These are phyloP conservation scores for Erythrophleum fordii DNA, from an alignment of 306 rosid species.

Conservation along the genomic window DNA sequence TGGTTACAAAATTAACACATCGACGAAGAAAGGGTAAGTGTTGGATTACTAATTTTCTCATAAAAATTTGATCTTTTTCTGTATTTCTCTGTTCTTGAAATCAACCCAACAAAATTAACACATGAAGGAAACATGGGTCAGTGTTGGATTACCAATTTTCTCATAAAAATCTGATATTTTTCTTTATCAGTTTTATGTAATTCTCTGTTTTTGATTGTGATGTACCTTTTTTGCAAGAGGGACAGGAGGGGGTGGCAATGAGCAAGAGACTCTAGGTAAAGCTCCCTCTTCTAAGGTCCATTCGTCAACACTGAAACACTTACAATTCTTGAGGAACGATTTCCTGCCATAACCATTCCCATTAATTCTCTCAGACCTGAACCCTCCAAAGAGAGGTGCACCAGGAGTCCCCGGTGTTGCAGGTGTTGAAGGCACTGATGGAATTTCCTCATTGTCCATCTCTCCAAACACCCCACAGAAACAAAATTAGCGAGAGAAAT, in stretches of 20 bases:
- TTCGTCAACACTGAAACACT: conserved; percentile 62
- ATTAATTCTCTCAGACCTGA: conserved; percentile 44
- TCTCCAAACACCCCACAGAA: conserved; percentile 25
- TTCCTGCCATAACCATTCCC: conserved; percentile 49
- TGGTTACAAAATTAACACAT: conserved; percentile 27
- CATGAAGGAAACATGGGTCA: conserved; percentile 18
- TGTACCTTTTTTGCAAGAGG: conserved; percentile 80
- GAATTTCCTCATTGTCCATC: conserved; percentile 63
- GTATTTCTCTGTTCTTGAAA: background rate
- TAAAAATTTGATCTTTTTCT: background rate
- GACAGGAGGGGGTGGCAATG: conserved; percentile 67
- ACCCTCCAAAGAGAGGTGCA: conserved; percentile 74
- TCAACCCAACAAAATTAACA: background rate
- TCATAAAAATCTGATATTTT: background rate
- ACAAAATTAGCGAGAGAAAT: background rate
- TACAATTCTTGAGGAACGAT: conserved; percentile 63
- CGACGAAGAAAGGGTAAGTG: conserved; percentile 20
- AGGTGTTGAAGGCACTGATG: conserved; percentile 68
- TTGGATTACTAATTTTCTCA: conserved; percentile 1
- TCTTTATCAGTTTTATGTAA: background rate
- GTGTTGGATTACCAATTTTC: background rate
- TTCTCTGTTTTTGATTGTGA: background rate
- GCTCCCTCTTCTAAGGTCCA: conserved; percentile 77
- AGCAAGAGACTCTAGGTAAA: conserved; percentile 61
- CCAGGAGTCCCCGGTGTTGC: conserved; percentile 86